These are phyloP conservation scores for Sungouiella thailandica DNA, from an alignment of 805 yeast species.

Conservation along the genomic window DNA sequence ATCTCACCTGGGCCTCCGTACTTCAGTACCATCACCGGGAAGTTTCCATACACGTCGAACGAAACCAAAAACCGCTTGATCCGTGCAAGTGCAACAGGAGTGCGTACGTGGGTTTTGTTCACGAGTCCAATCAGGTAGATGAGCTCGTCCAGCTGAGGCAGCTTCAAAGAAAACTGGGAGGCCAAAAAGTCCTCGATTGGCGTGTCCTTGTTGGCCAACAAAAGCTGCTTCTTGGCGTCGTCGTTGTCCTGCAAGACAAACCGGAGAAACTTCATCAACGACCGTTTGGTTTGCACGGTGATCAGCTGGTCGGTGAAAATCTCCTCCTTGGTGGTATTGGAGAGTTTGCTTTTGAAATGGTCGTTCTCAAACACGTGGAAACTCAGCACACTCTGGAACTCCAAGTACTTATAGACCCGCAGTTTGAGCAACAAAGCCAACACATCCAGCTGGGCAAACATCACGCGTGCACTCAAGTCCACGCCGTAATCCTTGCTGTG, in stretches of 20 bases:
- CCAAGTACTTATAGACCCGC: constrained; percentile 85
- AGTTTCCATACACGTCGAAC: constrained; percentile 87
- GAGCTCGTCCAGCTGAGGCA: constrained; percentile 75
- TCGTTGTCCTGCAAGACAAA: constrained; percentile 59
- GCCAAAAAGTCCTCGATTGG: constrained; percentile 58
- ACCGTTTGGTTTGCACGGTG: constrained; percentile 69
- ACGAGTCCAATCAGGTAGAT: constrained; percentile 84
- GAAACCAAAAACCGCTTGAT: constrained; percentile 80
- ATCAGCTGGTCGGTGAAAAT: constrained; percentile 86
- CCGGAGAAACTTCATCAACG: constrained; percentile 86
- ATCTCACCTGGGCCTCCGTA: constrained; percentile 96
- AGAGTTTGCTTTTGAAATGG: constrained; percentile 71
- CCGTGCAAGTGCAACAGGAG: constrained; percentile 72
- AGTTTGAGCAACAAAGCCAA: constrained; percentile 73
- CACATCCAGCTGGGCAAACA: constrained; percentile 89
- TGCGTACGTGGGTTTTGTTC: constrained; percentile 51
- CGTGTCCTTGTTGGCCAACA: constrained; percentile 51
- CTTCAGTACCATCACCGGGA: constrained; percentile 88
- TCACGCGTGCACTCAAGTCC: constrained; percentile 79
- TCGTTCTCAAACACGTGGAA: constrained; percentile 96
- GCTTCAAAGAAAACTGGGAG: constrained; percentile 63
- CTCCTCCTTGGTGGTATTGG: constrained; percentile 80
- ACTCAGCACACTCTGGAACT: constrained; percentile 80
- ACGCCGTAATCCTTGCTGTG: constrained; percentile 75
- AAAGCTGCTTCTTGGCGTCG: constrained; percentile 52